Conservation (phyloP, 202 grass and related monocot genomes). For the Dendrocalamus latiflorus region DNA sequence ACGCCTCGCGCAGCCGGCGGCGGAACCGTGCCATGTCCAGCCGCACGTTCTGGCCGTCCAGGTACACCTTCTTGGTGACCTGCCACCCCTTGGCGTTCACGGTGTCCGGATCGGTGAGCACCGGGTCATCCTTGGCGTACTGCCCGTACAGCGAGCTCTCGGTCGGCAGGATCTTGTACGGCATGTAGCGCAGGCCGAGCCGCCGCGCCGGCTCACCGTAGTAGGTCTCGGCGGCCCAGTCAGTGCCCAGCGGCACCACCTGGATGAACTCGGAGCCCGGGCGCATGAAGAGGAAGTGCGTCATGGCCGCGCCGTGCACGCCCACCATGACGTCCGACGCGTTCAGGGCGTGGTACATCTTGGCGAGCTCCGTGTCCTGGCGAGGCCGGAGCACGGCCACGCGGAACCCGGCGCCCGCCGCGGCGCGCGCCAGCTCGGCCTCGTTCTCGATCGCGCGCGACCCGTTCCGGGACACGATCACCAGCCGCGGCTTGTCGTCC, state of each 20-base stretch:
- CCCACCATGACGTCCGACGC: constrained; percentile 68
- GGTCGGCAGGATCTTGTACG: constrained; percentile 49
- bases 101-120: constrained; percentile 46
- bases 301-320: constrained; percentile 82
- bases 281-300: constrained; percentile 84
- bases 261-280: constrained; percentile 68
- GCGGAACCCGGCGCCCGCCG: constrained; percentile 39
- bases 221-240: constrained; percentile 68
- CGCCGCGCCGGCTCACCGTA: constrained; percentile 63
- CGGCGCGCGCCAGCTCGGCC: constrained; percentile 25
- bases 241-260: constrained; percentile 66
- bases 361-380: constrained; percentile 51
- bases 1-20: constrained; percentile 32
- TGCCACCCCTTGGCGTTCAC: constrained; percentile 60
- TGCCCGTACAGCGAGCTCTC: constrained; percentile 55
- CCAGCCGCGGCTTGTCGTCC: constrained; percentile 34
- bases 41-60: constrained; percentile 67
- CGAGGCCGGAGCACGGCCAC: constrained; percentile 46
- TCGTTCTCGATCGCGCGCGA: constrained; percentile 68
- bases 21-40: constrained; percentile 54
- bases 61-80: constrained; percentile 75
- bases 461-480: constrained; percentile 52
- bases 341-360: constrained; percentile 56
- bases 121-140: constrained; percentile 43
- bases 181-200: constrained; percentile 57